These are phyloP conservation scores for Pichiaceae sp. DNA, from an alignment of 1,139 yeast genomes.

Conservation along the genomic window DNA sequence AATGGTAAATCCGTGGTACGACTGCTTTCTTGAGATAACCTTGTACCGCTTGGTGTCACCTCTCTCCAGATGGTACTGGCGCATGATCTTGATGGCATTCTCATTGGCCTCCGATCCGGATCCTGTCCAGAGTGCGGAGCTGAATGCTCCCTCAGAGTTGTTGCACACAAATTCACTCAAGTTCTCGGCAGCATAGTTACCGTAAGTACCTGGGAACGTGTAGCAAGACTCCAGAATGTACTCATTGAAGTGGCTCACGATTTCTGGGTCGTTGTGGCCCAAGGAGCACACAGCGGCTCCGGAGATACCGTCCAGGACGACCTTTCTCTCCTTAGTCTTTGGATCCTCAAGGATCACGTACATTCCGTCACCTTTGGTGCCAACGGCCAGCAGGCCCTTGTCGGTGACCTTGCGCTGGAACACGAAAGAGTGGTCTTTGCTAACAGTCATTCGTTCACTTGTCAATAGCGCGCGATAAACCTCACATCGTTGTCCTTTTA, in stretches of 20 bases:
- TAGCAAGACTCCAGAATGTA: slow-evolving; percentile 38
- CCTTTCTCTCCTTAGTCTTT: slow-evolving; percentile 31
- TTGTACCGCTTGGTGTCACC: slow-evolving; percentile 41
- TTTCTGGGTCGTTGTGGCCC: slow-evolving; percentile 44
- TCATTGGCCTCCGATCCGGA: slow-evolving; percentile 60
- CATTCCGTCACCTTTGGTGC: slow-evolving; percentile 36
- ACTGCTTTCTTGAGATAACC: slow-evolving; percentile 42
- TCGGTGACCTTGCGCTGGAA: slow-evolving; percentile 16
- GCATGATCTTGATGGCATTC: slow-evolving; percentile 41
- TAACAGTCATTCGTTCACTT: slow-evolving; percentile 16
- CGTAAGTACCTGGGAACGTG: slow-evolving; percentile 33
- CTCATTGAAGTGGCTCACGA: slow-evolving; percentile 33
- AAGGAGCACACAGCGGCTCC: slow-evolving; percentile 58
- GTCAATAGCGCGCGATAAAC: not conserved
- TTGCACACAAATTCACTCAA: slow-evolving; percentile 45
- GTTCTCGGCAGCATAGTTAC: slow-evolving; percentile 40
- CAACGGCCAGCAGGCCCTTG: slow-evolving; percentile 24
- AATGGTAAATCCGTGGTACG: slow-evolving; percentile 52
- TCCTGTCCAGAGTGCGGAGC: slow-evolving; percentile 46
- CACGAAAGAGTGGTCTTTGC: slow-evolving; percentile 11
- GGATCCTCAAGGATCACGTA: slow-evolving; percentile 38
- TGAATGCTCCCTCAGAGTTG: slow-evolving; percentile 45
- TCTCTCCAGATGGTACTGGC: slow-evolving; percentile 43
- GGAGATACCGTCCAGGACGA: slow-evolving; percentile 42
- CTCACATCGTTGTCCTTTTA: not conserved